These are phyloP conservation scores for Alternaria sp. DNA, from an alignment of 2,329 filamentous ascomycete species.

Conservation along the genomic window DNA sequence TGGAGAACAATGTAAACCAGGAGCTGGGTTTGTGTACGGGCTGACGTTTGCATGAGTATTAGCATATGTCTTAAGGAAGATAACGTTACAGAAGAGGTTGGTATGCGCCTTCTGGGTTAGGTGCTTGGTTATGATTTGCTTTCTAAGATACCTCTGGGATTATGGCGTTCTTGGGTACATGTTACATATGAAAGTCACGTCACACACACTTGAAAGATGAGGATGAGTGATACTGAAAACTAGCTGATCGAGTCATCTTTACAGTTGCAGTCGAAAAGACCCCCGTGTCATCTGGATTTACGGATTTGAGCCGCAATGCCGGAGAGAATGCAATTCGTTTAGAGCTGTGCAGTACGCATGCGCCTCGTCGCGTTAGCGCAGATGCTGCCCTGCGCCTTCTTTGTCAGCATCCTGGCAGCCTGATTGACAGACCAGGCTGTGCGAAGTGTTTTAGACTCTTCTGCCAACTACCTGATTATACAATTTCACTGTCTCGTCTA, in stretches of 20 bases:
- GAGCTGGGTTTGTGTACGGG: background rate
- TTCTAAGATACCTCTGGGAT: constrained; percentile 16
- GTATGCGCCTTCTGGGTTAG: background rate
- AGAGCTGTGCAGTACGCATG: too few species aligned
- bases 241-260: background rate
- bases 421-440: background rate
- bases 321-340: too few species aligned
- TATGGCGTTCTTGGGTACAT: constrained; percentile 3
- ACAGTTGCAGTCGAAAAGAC: background rate
- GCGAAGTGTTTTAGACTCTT: background rate
- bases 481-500: accelerated
- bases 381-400: too few species aligned
- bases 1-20: constrained; percentile 78
- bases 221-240: background rate
- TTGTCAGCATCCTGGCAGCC: background rate
- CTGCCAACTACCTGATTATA: background rate
- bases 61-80: too few species aligned
- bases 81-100: too few species aligned
- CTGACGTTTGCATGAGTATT: background rate
- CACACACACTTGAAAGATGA: too few species aligned
- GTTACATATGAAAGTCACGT: background rate
- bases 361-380: background rate
- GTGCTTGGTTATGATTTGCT: constrained; percentile 8
- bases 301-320: accelerated
- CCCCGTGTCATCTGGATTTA: too few species aligned